phyloP scores from a whole-genome alignment of 2,329 filamentous ascomycete genomes.

The Beauveria caledonica region DNA sequence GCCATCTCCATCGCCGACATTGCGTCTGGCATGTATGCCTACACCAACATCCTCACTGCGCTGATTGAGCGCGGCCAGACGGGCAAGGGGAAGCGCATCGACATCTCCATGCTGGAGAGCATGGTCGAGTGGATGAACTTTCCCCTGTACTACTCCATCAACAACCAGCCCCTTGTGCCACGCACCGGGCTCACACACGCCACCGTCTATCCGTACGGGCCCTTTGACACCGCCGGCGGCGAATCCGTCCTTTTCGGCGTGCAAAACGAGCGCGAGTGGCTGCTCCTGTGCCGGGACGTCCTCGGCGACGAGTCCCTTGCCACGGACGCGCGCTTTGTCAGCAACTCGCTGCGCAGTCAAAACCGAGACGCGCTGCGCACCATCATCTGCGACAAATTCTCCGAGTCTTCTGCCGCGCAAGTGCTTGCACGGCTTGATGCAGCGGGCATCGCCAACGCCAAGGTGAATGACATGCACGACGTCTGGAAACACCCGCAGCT shows the following conservation, averaged over 20 bases:
- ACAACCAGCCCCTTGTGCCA: slow-evolving; percentile 33
- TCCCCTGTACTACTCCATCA: slow-evolving; percentile 44
- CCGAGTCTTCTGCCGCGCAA: slow-evolving; percentile 28
- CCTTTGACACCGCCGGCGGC: slow-evolving; percentile 40
- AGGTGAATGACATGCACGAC: slow-evolving; percentile 45
- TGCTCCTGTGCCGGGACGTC: slow-evolving; percentile 37
- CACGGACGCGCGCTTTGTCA: slow-evolving; percentile 37
- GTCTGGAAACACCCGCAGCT: slow-evolving; percentile 48
- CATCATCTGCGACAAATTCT: slow-evolving; percentile 38
- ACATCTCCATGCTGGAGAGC: slow-evolving; percentile 50
- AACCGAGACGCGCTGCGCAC: slow-evolving; percentile 37
- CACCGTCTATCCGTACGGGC: slow-evolving; percentile 48
- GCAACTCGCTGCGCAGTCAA: slow-evolving; percentile 35
- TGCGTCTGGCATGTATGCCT: slow-evolving; percentile 43
- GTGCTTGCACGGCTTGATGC: slow-evolving; percentile 35
- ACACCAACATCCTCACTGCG: slow-evolving; percentile 41
- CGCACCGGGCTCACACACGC: slow-evolving; percentile 45
- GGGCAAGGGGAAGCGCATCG: slow-evolving; percentile 39
- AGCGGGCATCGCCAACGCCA: slow-evolving; percentile 46
- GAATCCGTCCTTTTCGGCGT: slow-evolving; percentile 47
- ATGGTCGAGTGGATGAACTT: slow-evolving; percentile 54
- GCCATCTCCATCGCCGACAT: slow-evolving; percentile 49
- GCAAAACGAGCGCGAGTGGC: slow-evolving; percentile 51
- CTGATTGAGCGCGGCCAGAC: slow-evolving; percentile 40
- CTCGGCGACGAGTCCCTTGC: slow-evolving; percentile 33